Conservation (phyloP, 768 basidiomycete genomes). For the Rhodotorula diobovata region DNA sequence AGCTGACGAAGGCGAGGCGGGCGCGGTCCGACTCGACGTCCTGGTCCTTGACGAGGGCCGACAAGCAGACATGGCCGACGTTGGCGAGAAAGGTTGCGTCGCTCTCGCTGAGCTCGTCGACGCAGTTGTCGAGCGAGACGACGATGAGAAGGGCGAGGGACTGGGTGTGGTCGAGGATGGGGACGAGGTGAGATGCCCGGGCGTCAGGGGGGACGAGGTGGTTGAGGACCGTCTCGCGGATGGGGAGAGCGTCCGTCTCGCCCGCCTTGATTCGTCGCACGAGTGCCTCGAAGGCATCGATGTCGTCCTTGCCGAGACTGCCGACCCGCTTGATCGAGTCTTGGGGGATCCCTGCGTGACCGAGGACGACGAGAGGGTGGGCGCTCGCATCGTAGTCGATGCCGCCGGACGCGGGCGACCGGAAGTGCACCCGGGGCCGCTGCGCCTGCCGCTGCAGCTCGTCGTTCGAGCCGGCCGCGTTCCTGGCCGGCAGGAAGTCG, state of each 20-base stretch:
- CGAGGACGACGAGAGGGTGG: not conserved
- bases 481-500: not conserved
- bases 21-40: constrained; percentile 40
- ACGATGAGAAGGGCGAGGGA: constrained; percentile 7
- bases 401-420: not conserved
- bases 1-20: constrained; percentile 43
- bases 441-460: not conserved
- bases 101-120: not conserved
- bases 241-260: not conserved
- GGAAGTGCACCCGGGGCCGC: not conserved
- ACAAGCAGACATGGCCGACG: constrained; percentile 5
- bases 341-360: not conserved
- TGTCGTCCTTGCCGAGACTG: not conserved
- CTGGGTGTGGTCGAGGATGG: constrained; percentile 11
- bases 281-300: not conserved
- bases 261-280: not conserved
- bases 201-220: not conserved
- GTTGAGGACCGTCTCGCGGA: not conserved
- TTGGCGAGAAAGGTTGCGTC: not conserved
- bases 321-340: not conserved
- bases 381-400: not conserved
- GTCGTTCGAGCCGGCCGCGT: not conserved
- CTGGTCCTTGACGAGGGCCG: constrained; percentile 3
- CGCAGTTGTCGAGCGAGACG: not conserved
- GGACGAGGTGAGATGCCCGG: not conserved